Evolutionary conservation across 1,139 yeast genomes (phyloP).

Genomic region (Nakaseomyces glabratus): DNA sequence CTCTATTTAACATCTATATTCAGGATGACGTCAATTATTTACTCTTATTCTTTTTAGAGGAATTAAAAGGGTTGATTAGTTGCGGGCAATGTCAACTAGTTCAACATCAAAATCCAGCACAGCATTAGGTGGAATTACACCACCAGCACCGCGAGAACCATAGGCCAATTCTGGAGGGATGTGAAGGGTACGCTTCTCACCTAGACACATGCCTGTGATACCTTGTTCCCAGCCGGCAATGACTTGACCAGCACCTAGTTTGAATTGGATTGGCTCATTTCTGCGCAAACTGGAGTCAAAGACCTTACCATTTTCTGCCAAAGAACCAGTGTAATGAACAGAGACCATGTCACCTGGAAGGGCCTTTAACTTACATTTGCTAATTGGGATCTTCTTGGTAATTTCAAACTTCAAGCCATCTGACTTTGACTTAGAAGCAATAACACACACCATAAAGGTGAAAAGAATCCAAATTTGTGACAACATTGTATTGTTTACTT

Average conservation of each 20-base stretch:
- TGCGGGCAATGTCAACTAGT: slow-evolving; percentile 35
- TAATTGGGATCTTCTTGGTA: slow-evolving; percentile 39
- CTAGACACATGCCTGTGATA: slow-evolving; percentile 69
- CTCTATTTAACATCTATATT: too few relatives aligned
- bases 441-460: slow-evolving; percentile 8
- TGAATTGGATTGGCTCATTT: slow-evolving; percentile 57
- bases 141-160: slow-evolving; percentile 69
- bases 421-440: slow-evolving; percentile 18
- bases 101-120: slow-evolving; percentile 54
- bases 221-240: slow-evolving; percentile 89
- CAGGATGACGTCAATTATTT: too few relatives aligned
- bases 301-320: slow-evolving; percentile 51
- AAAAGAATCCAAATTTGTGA: slow-evolving; percentile 8
- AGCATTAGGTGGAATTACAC: slow-evolving; percentile 65
- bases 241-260: slow-evolving; percentile 67
- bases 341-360: slow-evolving; percentile 53
- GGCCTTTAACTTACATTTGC: slow-evolving; percentile 48
- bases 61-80: too few relatives aligned
- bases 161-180: slow-evolving; percentile 75
- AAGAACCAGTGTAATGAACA: slow-evolving; percentile 68
- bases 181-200: slow-evolving; percentile 68
- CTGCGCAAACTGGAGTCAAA: slow-evolving; percentile 69
- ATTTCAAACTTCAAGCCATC: slow-evolving; percentile 33
- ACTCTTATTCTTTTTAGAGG: too few relatives aligned
- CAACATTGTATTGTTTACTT: slow-evolving; percentile 1